A percentile compares a stretch with the other conserved stretches of the same genome.
These are phyloP conservation scores for Eurotiales sp. DNA, from an alignment of 2,329 filamentous ascomycete species.

Conservation along the genomic window DNA sequence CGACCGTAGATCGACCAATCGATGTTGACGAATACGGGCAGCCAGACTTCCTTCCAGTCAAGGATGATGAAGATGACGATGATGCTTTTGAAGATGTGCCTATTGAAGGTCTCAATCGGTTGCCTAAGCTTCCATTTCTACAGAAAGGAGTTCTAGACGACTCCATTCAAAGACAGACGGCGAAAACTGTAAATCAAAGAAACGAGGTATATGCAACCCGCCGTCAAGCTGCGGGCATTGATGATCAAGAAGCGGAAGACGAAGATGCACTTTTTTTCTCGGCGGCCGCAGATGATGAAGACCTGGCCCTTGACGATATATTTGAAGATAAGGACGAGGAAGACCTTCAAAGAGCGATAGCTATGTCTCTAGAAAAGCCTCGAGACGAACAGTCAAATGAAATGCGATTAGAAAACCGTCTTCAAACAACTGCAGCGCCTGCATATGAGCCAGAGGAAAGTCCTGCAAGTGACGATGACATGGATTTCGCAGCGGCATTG, in stretches of 20 bases:
- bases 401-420: constrained; percentile 26
- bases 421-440: constrained; percentile 18
- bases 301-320: constrained; percentile 49
- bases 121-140: constrained; percentile 60
- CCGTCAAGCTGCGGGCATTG: constrained; percentile 17
- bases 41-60: constrained; percentile 48
- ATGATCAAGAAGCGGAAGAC: constrained; percentile 26
- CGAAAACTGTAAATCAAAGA: constrained; percentile 41
- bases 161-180: constrained; percentile 28
- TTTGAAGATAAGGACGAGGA: constrained; percentile 60
- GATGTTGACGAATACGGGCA: constrained; percentile 70
- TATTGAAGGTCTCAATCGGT: constrained; percentile 79
- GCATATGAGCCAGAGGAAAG: constrained; percentile 26
- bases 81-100: constrained; percentile 89
- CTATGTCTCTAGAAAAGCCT: constrained; percentile 65
- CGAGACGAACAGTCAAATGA: constrained; percentile 42
- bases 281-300: constrained; percentile 34
- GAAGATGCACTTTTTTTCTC: constrained; percentile 57
- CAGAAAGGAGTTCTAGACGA: constrained; percentile 35
- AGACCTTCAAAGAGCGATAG: constrained; percentile 77
- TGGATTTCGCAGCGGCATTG: constrained; percentile 74
- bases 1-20: constrained; percentile 80
- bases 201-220: constrained; percentile 46
- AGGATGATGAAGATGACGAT: constrained; percentile 63
- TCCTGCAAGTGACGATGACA: constrained; percentile 57